Conservation (phyloP, 257 asterid species). For the Solanum pimpinellifolium region DNA sequence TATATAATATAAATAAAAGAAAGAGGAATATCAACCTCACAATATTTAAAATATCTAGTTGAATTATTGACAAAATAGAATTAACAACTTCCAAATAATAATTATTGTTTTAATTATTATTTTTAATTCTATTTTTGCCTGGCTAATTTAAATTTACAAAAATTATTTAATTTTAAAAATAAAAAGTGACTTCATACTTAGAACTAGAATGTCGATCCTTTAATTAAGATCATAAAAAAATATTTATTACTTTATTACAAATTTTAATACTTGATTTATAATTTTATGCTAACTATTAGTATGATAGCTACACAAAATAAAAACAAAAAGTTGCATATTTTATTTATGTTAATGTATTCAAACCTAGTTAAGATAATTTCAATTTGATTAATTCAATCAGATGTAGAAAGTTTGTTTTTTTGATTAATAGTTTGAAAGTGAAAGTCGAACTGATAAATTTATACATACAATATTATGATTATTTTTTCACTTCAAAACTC, state of each 20-base stretch:
- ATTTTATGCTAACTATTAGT: neutral
- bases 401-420: neutral
- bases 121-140: neutral
- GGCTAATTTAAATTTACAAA: neutral
- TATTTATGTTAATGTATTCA: neutral
- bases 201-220: neutral
- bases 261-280: neutral
- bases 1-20: neutral
- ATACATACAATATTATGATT: neutral
- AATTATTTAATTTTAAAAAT: rapidly evolving
- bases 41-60: neutral
- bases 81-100: neutral
- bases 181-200: neutral
- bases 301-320: neutral
- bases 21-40: neutral
- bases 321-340: neutral
- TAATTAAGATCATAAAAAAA: neutral
- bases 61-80: neutral
- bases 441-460: neutral
- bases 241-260: neutral
- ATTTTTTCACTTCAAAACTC: neutral
- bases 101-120: neutral
- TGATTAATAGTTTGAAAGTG: neutral
- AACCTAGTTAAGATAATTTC: neutral
- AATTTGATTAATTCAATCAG: neutral